A percentile compares a stretch with the other conserved stretches of the same genome.
Conservation (phyloP, 805 yeast genomes). For the Starmera dryadoides region DNA sequence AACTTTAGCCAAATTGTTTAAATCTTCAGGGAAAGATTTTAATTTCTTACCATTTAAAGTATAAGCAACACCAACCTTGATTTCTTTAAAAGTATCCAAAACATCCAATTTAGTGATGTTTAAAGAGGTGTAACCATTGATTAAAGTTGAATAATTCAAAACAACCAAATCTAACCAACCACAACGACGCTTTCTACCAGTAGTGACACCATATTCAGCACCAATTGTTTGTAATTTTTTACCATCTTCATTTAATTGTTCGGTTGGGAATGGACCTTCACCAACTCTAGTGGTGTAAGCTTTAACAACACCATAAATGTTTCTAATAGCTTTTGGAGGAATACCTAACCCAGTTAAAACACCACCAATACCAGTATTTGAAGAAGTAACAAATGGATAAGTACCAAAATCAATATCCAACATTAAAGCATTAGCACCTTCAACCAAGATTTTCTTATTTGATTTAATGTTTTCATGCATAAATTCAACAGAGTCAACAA, state of each 20-base stretch:
- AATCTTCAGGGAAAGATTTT: conserved; percentile 88
- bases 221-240: conserved; percentile 86
- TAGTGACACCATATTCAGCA: conserved; percentile 95
- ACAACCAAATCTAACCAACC: conserved; percentile 99
- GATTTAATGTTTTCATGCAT: conserved; percentile 69
- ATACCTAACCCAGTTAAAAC: conserved; percentile 94
- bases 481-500: conserved; percentile 84
- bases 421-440: conserved; percentile 98
- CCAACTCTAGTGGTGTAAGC: conserved; percentile 99
- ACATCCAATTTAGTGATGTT: conserved; percentile 96
- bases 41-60: conserved; percentile 68
- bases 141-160: conserved; percentile 79
- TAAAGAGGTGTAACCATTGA: conserved; percentile 91
- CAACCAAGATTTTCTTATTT: conserved; percentile 84
- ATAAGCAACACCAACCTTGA: conserved; percentile 83
- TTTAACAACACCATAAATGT: conserved; percentile 93
- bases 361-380: conserved; percentile 96
- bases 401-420: conserved; percentile 97
- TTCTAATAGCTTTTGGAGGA: conserved; percentile 79
- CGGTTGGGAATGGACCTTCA: conserved; percentile 99
- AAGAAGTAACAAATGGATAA: conserved; percentile 94
- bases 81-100: conserved; percentile 81
- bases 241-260: conserved; percentile 83
- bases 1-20: conserved; percentile 72
- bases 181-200: conserved; percentile 98